Conservation (phyloP, 2,329 filamentous ascomycete genomes). For the Stagonosporopsis cucurbitacearum region DNA sequence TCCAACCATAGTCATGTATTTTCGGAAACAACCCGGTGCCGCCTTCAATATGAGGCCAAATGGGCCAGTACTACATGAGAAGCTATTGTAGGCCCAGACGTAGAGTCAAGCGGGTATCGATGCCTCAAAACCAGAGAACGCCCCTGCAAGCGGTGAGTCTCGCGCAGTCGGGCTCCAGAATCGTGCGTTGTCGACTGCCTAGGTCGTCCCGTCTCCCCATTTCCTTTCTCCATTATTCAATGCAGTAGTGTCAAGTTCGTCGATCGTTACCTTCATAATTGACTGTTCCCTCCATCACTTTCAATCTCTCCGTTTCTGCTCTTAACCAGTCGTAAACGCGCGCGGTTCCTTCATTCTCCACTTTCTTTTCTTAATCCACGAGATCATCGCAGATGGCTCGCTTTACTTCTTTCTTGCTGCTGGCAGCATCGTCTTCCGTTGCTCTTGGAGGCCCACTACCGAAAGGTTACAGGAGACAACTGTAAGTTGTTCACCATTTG, state of each 20-base stretch:
- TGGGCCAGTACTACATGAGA: conserved; percentile 40
- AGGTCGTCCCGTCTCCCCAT: conserved; percentile 30
- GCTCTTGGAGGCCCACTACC: conserved; percentile 46
- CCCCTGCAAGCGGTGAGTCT: conserved; percentile 35
- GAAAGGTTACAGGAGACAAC: conserved; percentile 30
- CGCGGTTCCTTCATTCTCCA: conserved; percentile 22
- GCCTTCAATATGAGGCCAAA: conserved; percentile 36
- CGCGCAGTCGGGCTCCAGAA: conserved; percentile 31
- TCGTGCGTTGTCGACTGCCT: conserved; percentile 36
- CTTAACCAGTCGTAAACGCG: conserved; percentile 30
- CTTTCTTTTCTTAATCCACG: conserved; percentile 25
- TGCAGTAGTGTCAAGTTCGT: conserved; percentile 29
- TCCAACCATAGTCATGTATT: conserved; percentile 25
- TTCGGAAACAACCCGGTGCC: conserved; percentile 28
- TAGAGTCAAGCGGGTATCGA: conserved; percentile 47
- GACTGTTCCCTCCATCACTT: conserved; percentile 28
- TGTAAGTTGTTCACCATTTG: conserved; percentile 31
- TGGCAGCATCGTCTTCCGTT: conserved; percentile 44
- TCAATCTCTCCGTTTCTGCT: conserved; percentile 29
- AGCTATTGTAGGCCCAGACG: conserved; percentile 46
- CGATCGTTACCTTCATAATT: conserved; percentile 46
- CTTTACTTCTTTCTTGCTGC: conserved; percentile 40
- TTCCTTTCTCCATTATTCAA: conserved; percentile 32
- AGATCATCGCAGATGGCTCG: conserved; percentile 36
- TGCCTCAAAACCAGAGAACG: conserved; percentile 46